Percentiles rank a stretch among this genome's conserved stretches.
Evolutionary conservation across 2,329 filamentous ascomycete genomes (phyloP).

Genomic region (Neoascochyta sp.): DNA sequence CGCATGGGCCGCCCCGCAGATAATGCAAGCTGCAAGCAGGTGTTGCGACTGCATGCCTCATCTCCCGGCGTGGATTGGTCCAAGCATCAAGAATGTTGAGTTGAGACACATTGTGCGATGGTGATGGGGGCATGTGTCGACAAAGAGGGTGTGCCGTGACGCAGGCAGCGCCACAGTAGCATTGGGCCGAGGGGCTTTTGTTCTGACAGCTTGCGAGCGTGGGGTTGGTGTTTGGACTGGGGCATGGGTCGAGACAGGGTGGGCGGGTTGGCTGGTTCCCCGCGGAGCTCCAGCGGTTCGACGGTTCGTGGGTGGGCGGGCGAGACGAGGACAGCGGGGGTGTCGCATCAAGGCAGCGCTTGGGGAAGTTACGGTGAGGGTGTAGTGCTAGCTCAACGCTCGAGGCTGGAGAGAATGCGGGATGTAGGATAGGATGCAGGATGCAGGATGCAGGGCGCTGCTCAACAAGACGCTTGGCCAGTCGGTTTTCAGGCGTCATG

Average conservation of each 20-base stretch:
- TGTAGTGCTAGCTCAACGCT: too few relatives aligned
- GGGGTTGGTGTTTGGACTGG: too few relatives aligned
- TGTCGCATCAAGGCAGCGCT: too few relatives aligned
- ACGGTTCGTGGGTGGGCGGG: too few relatives aligned
- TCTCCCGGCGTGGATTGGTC: slow-evolving; percentile 11
- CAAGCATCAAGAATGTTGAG: slow-evolving; percentile 6
- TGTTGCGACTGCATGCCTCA: slow-evolving; percentile 16
- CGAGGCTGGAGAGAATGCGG: slow-evolving; percentile 3
- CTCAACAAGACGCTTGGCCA: slow-evolving; percentile 10
- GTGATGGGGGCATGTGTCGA: slow-evolving; percentile 7
- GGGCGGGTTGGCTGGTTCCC: too few relatives aligned
- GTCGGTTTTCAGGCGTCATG: slow-evolving; percentile 8
- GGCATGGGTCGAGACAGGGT: too few relatives aligned
- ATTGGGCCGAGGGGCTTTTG: slow-evolving; percentile 5
- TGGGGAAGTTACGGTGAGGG: slow-evolving; percentile 9
- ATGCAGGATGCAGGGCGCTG: slow-evolving; percentile 9
- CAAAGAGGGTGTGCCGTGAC: slow-evolving; percentile 8
- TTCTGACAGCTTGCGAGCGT: slow-evolving; percentile 8
- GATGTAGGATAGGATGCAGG: too few relatives aligned
- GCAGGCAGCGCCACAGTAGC: slow-evolving; percentile 8
- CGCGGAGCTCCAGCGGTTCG: too few relatives aligned
- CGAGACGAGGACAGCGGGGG: too few relatives aligned
- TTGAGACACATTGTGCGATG: slow-evolving; percentile 6
- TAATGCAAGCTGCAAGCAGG: slow-evolving; percentile 8
- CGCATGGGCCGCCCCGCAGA: slow-evolving; percentile 16